Evolutionary conservation across 352 stramenopile species (phyloP).

Genomic region (Pythium aristosporum): DNA sequence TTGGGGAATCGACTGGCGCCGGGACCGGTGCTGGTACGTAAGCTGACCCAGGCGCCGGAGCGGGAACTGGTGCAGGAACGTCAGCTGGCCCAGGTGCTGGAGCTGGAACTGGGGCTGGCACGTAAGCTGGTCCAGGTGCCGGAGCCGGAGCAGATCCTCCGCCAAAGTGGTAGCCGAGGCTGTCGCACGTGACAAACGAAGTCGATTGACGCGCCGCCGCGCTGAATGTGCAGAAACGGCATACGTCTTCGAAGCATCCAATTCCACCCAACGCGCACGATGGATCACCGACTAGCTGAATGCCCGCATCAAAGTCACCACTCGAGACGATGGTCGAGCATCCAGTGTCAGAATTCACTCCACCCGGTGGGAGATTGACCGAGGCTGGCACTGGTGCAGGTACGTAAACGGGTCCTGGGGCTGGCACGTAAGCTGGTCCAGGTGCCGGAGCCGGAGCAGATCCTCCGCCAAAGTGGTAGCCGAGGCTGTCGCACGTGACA

Average conservation of each 20-base stretch:
- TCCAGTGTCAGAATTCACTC: background rate
- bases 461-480: slow-evolving; percentile 1
- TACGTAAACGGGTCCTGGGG: background rate
- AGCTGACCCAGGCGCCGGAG: background rate
- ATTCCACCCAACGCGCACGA: slow-evolving; percentile 10
- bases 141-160: no score
- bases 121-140: background rate
- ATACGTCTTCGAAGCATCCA: slow-evolving; percentile 24
- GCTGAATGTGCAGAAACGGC: slow-evolving; percentile 32
- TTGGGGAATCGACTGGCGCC: background rate
- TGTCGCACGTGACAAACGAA: slow-evolving; percentile 9
- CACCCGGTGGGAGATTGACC: background rate
- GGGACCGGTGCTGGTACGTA: background rate
- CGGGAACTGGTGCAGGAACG: background rate
- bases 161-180: slow-evolving; percentile 11
- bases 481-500: slow-evolving; percentile 7
- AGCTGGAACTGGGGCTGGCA: background rate
- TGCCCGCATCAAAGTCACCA: slow-evolving; percentile 16
- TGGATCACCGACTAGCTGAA: slow-evolving; percentile 27
- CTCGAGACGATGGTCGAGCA: background rate
- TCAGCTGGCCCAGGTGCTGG: background rate
- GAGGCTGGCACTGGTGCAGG: no score
- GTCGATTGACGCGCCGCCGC: slow-evolving; percentile 7
- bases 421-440: background rate
- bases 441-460: no score